These are phyloP conservation scores for Onygena corvina DNA, from an alignment of 2,329 filamentous ascomycete genomes.

Conservation along the genomic window DNA sequence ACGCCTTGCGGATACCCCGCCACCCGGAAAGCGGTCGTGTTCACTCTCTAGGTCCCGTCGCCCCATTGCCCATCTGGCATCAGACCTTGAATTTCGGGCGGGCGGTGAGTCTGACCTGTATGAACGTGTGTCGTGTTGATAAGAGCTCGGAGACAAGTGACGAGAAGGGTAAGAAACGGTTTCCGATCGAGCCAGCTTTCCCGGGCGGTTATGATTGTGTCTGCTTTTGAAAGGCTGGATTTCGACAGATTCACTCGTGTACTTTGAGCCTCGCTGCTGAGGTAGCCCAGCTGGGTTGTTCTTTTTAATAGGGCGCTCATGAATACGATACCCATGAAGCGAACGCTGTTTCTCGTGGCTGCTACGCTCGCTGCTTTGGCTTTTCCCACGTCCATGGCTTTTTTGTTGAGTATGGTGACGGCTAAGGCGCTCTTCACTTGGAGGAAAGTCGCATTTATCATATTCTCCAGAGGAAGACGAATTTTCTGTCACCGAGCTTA, in stretches of 20 bases:
- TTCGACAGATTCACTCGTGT: slow-evolving; percentile 18
- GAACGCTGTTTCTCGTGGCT: slow-evolving; percentile 5
- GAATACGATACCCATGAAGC: slow-evolving; percentile 19
- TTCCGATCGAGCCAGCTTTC: slow-evolving; percentile 7
- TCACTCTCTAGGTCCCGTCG: slow-evolving; percentile 10
- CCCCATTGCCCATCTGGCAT: slow-evolving; percentile 8
- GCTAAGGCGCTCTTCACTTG: slow-evolving; percentile 10
- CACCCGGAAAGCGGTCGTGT: slow-evolving; percentile 10
- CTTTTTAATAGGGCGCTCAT: slow-evolving; percentile 19
- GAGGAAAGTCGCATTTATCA: slow-evolving; percentile 4
- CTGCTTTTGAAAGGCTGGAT: slow-evolving; percentile 20
- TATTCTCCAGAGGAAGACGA: slow-evolving; percentile 17
- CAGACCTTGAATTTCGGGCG: not conserved
- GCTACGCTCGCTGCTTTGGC: slow-evolving; percentile 13
- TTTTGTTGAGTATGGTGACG: slow-evolving; percentile 13
- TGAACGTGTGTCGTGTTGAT: not conserved
- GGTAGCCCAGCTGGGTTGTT: not conserved
- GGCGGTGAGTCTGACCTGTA: not conserved
- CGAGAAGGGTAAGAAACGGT: slow-evolving; percentile 9
- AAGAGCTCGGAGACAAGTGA: not conserved
- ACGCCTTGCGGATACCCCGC: slow-evolving; percentile 5
- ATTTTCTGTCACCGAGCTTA: slow-evolving; percentile 22
- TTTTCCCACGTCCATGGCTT: not conserved
- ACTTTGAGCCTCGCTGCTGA: slow-evolving; percentile 8
- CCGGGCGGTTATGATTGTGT: slow-evolving; percentile 1